Percentiles rank a stretch among this genome's conserved stretches.
These are phyloP conservation scores for Colletotrichum cuscutae DNA, from an alignment of 2,329 filamentous ascomycete species.

Conservation along the genomic window DNA sequence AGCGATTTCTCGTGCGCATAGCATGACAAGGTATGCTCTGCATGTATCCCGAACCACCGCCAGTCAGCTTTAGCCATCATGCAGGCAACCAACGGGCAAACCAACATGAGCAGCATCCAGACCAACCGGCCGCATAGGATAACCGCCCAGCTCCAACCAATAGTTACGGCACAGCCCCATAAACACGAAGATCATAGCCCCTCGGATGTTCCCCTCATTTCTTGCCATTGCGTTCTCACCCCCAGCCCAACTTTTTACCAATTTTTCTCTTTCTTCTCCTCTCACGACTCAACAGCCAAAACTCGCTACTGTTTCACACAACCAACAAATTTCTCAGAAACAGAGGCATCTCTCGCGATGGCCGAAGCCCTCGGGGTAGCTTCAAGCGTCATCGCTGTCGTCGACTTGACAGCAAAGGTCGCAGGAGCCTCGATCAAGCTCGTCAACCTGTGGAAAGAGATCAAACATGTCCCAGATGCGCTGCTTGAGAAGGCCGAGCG, in stretches of 20 bases:
- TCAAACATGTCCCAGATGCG: conserved; percentile 27
- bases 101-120: too few relatives aligned
- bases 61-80: not conserved
- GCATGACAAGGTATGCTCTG: too few relatives aligned
- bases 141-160: not conserved
- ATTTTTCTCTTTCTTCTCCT: not conserved
- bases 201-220: not conserved
- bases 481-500: conserved; percentile 3
- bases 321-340: not conserved
- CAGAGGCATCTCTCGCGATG: not conserved
- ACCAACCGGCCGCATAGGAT: not conserved
- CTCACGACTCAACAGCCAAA: too few relatives aligned
- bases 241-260: not conserved
- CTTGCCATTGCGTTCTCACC: too few relatives aligned
- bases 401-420: conserved; percentile 25
- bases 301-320: too few relatives aligned
- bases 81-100: not conserved
- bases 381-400: conserved; percentile 15
- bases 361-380: conserved; percentile 19
- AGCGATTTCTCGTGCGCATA: too few relatives aligned
- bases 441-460: conserved; percentile 29
- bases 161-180: not conserved
- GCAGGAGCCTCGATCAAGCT: conserved; percentile 34
- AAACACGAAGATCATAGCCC: not conserved
- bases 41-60: too few relatives aligned